Conservation (phyloP, 139 green algal genomes). For the Chlorella vulgaris region DNA sequence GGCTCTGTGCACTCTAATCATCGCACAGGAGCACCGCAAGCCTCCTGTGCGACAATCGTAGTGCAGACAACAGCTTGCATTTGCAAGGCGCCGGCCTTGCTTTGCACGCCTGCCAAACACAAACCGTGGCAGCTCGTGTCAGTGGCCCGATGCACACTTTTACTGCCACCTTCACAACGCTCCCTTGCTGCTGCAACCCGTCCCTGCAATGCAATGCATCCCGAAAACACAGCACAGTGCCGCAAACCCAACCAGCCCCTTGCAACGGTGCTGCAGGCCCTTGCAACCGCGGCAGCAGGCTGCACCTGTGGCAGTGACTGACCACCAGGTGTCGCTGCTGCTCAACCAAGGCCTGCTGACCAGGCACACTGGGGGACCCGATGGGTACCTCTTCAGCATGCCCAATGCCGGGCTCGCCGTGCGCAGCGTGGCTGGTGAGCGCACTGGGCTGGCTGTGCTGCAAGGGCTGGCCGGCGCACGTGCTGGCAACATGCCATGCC, state of each 20-base stretch:
- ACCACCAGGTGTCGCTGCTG: conserved; percentile 50
- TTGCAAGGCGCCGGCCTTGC: conserved; percentile 32
- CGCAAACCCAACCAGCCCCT: no score
- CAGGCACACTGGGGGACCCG: conserved; percentile 13
- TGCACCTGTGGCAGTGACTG: conserved; percentile 11
- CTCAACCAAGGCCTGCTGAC: conserved; percentile 46
- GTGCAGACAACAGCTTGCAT: conserved; percentile 7
- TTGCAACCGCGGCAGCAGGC: not conserved
- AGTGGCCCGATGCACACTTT: conserved; percentile 26
- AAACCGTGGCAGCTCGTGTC: conserved; percentile 19
- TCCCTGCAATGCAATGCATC: not conserved
- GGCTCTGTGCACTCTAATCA: conserved; percentile 44
- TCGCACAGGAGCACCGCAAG: conserved; percentile 10
- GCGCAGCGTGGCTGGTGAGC: conserved; percentile 34
- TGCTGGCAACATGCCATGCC: not conserved
- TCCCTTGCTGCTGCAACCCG: not conserved
- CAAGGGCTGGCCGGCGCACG: not conserved
- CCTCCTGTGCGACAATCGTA: conserved; percentile 29
- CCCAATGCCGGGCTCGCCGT: conserved; percentile 44
- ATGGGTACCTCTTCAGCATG: conserved; percentile 50
- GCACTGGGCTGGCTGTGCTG: not conserved
- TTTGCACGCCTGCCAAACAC: conserved; percentile 26
- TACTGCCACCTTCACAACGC: no score
- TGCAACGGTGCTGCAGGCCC: no score
- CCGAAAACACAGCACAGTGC: not conserved